Evolutionary conservation across 345 rosid species (phyloP), one percentile per base, ranked within the genome.

Genomic region (Hibiscus mutabilis): DNA sequence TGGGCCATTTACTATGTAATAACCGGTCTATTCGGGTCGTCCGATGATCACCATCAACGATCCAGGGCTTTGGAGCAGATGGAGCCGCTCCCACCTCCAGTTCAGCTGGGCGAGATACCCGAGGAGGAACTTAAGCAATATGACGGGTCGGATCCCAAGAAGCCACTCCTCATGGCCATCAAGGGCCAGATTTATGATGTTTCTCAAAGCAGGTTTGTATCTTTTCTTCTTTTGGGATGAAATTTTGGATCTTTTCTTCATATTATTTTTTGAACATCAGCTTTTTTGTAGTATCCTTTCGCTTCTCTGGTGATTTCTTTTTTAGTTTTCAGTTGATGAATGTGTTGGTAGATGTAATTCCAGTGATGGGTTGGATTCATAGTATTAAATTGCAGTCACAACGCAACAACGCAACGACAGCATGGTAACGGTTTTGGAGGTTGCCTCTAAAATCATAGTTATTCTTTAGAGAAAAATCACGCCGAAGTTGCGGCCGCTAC

Each of bases 101-200:
- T 96, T 15, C 98, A 92, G 77, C 84, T 96, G 11, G 99, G 99
- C 16, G 99, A 96, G 82, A 67, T 96, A 61, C 68, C 93, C 2
- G 93, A 80, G 72, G 99, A 86, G 49, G 97, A 96, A 46, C 91
- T 96, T 69, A 88, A 83, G 60, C 89, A 79, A 76, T 96, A 89
- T 52, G 96, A 92, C 71, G 99, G 99, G 55, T 14, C 84, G 6
- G 97, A 96, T 84, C 79, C 94, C 42, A 75, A 80, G 70, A 96
- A 92, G 77, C 96, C 99, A 18, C 86, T 96, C 76, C 95, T 96
- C 40, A 92, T 96, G 99, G 98, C 98, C 65, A 96, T 96, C 79
- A 92, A 92, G 85, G 91, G 91, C 49, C 99, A 96, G 99, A 96
- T 96, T 92, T 96, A 92, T 71, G 99, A 96, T 74, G 97, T 96